phyloP scores from a whole-genome alignment of 2,329 filamentous ascomycete species.

The Atkinsonella texensis region DNA sequence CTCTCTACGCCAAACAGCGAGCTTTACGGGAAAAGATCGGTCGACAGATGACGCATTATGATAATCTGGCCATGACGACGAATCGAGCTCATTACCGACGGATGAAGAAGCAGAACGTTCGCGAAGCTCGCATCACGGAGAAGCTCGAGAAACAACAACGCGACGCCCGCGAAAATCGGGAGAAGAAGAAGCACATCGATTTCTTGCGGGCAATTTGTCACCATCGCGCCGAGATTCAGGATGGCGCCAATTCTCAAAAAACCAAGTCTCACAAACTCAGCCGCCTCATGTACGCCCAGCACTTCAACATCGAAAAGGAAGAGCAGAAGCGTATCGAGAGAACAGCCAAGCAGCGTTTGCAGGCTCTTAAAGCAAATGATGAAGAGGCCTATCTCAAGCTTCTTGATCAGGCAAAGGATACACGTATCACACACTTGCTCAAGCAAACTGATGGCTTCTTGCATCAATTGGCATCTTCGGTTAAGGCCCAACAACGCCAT shows the following conservation, averaged over 20 bases:
- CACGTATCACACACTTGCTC: constrained; percentile 93
- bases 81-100: constrained; percentile 84
- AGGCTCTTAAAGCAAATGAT: constrained; percentile 96
- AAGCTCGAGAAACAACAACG: constrained; percentile 98
- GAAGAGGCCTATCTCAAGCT: constrained; percentile 98
- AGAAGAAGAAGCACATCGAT: constrained; percentile 94
- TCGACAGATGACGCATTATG: constrained; percentile 85
- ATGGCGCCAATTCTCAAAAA: constrained; percentile 53
- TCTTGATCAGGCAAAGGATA: constrained; percentile 97
- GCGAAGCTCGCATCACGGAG: constrained; percentile 93
- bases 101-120: constrained; percentile 92
- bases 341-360: constrained; percentile 97
- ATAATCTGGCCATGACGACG: constrained; percentile 93
- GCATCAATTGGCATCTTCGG: constrained; percentile 85
- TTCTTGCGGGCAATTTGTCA: constrained; percentile 79
- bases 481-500: constrained; percentile 84
- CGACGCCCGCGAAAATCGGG: constrained; percentile 85
- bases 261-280: constrained; percentile 76
- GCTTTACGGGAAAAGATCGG: constrained; percentile 77
- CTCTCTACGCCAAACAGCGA: constrained; percentile 78
- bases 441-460: constrained; percentile 97
- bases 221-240: constrained; percentile 68
- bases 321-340: constrained; percentile 97
- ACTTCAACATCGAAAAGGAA: constrained; percentile 96
- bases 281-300: constrained; percentile 76